These are phyloP conservation scores for Ogataea trehaloabstinens DNA, from an alignment of 805 yeast genomes.

Conservation along the genomic window DNA sequence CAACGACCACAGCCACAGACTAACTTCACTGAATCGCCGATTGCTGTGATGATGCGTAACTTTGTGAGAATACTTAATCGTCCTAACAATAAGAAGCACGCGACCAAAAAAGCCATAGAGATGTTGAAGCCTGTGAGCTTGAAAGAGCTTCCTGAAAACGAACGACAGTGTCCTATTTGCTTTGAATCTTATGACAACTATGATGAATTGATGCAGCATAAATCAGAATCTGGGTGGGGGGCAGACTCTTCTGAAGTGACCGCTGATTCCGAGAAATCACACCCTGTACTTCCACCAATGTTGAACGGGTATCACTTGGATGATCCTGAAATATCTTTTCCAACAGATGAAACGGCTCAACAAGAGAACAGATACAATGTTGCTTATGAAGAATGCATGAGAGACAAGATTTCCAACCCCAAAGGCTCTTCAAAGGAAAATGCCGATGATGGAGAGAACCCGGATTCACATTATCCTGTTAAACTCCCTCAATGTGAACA, in stretches of 20 bases:
- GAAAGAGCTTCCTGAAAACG: slow-evolving; percentile 29
- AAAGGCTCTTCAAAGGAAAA: slow-evolving; percentile 3
- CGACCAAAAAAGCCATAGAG: slow-evolving; percentile 32
- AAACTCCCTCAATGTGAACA: slow-evolving; percentile 76
- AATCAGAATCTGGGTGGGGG: not conserved
- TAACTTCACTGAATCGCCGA: slow-evolving; percentile 12
- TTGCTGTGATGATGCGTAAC: slow-evolving; percentile 20
- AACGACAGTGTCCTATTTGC: slow-evolving; percentile 41
- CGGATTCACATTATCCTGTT: slow-evolving; percentile 55
- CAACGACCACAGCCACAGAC: not conserved
- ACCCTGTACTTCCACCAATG: slow-evolving; percentile 11
- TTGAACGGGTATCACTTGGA: slow-evolving; percentile 19
- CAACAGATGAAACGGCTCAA: slow-evolving; percentile 26
- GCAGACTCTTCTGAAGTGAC: not conserved
- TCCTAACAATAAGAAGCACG: slow-evolving; percentile 22
- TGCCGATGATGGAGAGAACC: slow-evolving; percentile 12
- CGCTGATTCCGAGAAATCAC: not conserved
- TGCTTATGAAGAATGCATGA: slow-evolving; percentile 8
- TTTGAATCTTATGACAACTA: slow-evolving; percentile 33
- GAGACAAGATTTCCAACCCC: not conserved
- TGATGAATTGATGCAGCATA: slow-evolving; percentile 3
- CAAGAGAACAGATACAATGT: slow-evolving; percentile 13
- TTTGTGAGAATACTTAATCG: slow-evolving; percentile 17
- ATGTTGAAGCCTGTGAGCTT: slow-evolving; percentile 29
- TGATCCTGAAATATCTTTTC: slow-evolving; percentile 30